Conservation (phyloP, 108 stramenopile genomes). For the Cyclotella kingstonii region DNA sequence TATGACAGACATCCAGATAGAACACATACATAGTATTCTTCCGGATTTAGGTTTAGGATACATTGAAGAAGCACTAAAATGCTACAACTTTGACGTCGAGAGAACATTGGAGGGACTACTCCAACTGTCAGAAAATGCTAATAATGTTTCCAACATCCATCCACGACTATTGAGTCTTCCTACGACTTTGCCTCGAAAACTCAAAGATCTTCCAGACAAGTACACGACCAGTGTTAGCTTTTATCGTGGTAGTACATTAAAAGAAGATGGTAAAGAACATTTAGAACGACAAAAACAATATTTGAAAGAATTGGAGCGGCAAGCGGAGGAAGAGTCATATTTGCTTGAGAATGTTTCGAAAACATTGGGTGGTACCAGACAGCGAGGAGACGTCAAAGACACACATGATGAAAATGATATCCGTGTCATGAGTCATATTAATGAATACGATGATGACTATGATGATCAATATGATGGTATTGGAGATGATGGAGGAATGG, state of each 20-base stretch:
- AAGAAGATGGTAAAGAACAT: constrained; percentile 55
- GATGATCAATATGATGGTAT: constrained; percentile 86
- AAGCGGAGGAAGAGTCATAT: constrained; percentile 60
- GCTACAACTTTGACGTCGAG: constrained; percentile 63
- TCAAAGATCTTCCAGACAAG: constrained; percentile 25
- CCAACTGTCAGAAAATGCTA: constrained; percentile 17
- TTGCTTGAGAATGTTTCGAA: constrained; percentile 43
- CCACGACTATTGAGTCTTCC: constrained; percentile 35
- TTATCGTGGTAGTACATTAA: constrained; percentile 42
- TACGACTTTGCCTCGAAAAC: constrained; percentile 38
- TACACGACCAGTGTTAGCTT: constrained; percentile 30
- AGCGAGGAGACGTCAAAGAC: background rate
- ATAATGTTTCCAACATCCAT: constrained; percentile 12
- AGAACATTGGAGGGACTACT: constrained; percentile 62
- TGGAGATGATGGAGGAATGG: constrained; percentile 56
- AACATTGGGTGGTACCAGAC: constrained; percentile 13
- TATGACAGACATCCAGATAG: constrained; percentile 43
- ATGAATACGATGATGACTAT: constrained; percentile 86
- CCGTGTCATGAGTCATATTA: background rate
- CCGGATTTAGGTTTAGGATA: constrained; percentile 82
- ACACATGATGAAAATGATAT: constrained; percentile 5
- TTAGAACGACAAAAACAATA: constrained; percentile 52
- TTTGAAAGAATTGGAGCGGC: constrained; percentile 43
- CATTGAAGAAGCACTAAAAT: constrained; percentile 71
- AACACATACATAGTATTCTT: constrained; percentile 42